Evolutionary conservation across 192 early-diverging fungal genomes (phyloP).

Genomic region (Backusella liffmaniae): DNA sequence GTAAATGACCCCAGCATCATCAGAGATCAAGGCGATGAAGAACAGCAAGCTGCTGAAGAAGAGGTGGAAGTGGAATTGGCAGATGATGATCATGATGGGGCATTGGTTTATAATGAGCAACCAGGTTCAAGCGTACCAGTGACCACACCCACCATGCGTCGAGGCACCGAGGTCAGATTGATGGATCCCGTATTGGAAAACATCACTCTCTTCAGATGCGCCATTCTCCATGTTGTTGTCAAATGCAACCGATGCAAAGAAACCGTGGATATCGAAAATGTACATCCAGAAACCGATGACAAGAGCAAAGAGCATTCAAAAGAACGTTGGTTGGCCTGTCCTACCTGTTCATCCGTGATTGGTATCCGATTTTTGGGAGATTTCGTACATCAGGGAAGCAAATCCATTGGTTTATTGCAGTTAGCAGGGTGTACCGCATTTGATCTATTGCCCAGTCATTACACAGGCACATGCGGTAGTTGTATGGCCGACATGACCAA

Average conservation of each 20-base stretch:
- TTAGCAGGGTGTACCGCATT: conserved; percentile 63
- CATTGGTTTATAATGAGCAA: neutral
- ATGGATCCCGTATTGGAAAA: conserved; percentile 56
- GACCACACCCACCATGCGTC: neutral
- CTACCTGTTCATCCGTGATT: conserved; percentile 26
- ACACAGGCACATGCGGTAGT: conserved; percentile 64
- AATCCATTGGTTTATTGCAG: conserved; percentile 71
- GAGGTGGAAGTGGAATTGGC: neutral
- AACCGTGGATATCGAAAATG: conserved; percentile 43
- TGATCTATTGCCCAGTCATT: conserved; percentile 74
- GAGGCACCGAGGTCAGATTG: conserved; percentile 76
- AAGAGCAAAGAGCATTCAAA: neutral
- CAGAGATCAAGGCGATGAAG: neutral
- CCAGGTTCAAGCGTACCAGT: neutral
- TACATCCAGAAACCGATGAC: neutral
- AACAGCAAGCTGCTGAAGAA: neutral
- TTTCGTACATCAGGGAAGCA: conserved; percentile 52
- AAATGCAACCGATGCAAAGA: conserved; percentile 79
- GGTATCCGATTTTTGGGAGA: conserved; percentile 25
- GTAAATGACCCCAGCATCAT: conserved; percentile 12
- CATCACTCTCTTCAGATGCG: conserved; percentile 67
- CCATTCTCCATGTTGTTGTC: conserved; percentile 59
- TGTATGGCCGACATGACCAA: conserved; percentile 57
- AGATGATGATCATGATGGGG: neutral
- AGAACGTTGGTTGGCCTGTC: conserved; percentile 29